Evolutionary conservation across 2,329 filamentous ascomycete species (phyloP), one percentile per base, ranked within the genome.

Genomic region (Cladosporium sp.): DNA sequence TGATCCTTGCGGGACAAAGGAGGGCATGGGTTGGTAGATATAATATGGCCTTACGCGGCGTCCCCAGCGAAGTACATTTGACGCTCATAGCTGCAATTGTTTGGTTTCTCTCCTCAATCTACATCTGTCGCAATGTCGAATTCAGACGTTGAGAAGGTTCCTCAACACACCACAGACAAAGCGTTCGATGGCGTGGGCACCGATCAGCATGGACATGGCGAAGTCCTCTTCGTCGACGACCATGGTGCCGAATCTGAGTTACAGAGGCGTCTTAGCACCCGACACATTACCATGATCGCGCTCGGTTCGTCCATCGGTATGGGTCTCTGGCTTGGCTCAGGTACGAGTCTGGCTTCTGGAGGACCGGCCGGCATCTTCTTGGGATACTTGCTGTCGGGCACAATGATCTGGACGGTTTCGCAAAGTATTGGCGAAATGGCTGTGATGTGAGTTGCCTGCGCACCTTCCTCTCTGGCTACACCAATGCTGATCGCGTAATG

Each of bases 261-360:
- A 55, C 85, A 88, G 54, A 82, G 91, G 50, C 56, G 45, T 37
- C 76, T 96, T 65, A 94, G 94, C 75, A 85, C 86, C 19, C 82
- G 91, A 40, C 92, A 97, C 78, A 72, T 96, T 70, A 92, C 96
- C 77, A 96, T 97, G 92, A 97, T 97, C 79, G 92, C 92, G 14
- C 95, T 96, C 65, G 92, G 92, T 66, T 92, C 92, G 43, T 93
- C 89, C 11, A 96, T 96, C 68, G 76, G 76, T 69, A 71, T 61
- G 9, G 90, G 89, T 55, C 60, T 67, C 20, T 66, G 62, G 51
- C 67, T 70, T 22, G 64, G 65, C 19, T 90, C 90, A 51, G 68
- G 68, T 20, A 62, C 59, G 22, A 66, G 69, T 9, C 78, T 95
- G 60, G 79, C 84, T 50, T 78, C 79, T 15, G 91, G 90, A 65